A percentile compares a stretch with the other conserved stretches of the same genome.
Conservation (phyloP, 805 yeast genomes). For the Teunomyces kruisii region DNA sequence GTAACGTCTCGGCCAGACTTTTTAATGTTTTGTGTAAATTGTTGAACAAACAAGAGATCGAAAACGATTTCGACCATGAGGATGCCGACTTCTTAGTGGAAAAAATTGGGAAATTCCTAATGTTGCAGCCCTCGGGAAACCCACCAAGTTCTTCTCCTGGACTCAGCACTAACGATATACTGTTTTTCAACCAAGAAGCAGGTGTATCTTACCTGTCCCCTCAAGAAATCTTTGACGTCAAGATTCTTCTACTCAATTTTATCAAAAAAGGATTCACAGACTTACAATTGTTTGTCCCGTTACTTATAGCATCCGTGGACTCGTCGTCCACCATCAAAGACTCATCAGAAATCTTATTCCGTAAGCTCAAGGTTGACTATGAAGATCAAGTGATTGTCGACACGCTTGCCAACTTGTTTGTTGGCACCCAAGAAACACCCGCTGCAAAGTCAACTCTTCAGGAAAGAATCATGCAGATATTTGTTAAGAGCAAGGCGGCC, state of each 20-base stretch:
- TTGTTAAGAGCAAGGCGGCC: conserved; percentile 54
- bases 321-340: conserved; percentile 55
- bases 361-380: conserved; percentile 50
- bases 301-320: conserved; percentile 66
- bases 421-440: conserved; percentile 48
- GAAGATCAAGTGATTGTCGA: conserved; percentile 49
- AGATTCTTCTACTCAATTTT: conserved; percentile 33
- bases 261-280: conserved; percentile 43
- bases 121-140: conserved; percentile 46
- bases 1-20: conserved; percentile 51
- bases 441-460: conserved; percentile 57
- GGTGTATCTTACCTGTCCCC: conserved; percentile 56
- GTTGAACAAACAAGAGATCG: neutral
- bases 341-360: conserved; percentile 49
- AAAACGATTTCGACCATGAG: conserved; percentile 6
- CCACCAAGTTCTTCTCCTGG: conserved; percentile 57
- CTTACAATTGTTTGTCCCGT: conserved; percentile 42
- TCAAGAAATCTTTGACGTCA: conserved; percentile 40
- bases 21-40: conserved; percentile 62
- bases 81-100: conserved; percentile 47
- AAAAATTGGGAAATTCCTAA: conserved; percentile 55
- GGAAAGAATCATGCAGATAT: conserved; percentile 51
- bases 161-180: conserved; percentile 51
- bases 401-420: conserved; percentile 46
- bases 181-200: conserved; percentile 67